phyloP scores from a whole-genome alignment of 805 yeast genomes.

The Teunomyces tritomae region DNA sequence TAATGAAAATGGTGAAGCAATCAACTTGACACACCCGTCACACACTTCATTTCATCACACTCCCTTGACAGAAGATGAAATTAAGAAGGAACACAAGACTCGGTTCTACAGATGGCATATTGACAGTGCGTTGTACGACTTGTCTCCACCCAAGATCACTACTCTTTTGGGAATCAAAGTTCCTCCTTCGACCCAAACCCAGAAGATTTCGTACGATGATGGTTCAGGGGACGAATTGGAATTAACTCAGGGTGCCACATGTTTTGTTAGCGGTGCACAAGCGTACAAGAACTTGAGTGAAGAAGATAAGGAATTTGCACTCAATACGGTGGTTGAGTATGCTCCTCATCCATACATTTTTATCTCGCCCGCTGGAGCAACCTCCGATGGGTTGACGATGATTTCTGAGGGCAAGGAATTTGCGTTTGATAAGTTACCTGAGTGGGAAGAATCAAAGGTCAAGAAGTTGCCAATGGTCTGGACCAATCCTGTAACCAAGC shows the following conservation, averaged over 20 bases:
- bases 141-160: constrained; percentile 84
- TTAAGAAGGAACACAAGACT: constrained; percentile 59
- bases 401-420: constrained; percentile 74
- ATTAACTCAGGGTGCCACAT: constrained; percentile 83
- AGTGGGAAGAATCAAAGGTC: constrained; percentile 77
- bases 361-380: constrained; percentile 77
- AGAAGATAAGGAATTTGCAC: constrained; percentile 72
- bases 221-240: constrained; percentile 58
- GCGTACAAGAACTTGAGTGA: constrained; percentile 67
- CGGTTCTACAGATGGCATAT: constrained; percentile 93
- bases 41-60: constrained; percentile 78
- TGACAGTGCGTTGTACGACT: constrained; percentile 82
- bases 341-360: constrained; percentile 93
- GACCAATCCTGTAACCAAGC: constrained; percentile 85
- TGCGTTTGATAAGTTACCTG: constrained; percentile 66
- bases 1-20: constrained; percentile 58
- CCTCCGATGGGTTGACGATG: constrained; percentile 85
- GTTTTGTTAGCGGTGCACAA: constrained; percentile 79
- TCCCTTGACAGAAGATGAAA: constrained; percentile 61
- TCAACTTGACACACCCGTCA: constrained; percentile 75
- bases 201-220: constrained; percentile 56
- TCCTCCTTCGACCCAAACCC: constrained; percentile 64
- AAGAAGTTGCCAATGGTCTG: constrained; percentile 83
- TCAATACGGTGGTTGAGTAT: constrained; percentile 76
- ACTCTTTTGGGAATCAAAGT: constrained; percentile 81